Percentiles rank a stretch among this genome's conserved stretches.
Conservation (phyloP, 768 basidiomycete genomes). For the Leccinum disarticulatum region DNA sequence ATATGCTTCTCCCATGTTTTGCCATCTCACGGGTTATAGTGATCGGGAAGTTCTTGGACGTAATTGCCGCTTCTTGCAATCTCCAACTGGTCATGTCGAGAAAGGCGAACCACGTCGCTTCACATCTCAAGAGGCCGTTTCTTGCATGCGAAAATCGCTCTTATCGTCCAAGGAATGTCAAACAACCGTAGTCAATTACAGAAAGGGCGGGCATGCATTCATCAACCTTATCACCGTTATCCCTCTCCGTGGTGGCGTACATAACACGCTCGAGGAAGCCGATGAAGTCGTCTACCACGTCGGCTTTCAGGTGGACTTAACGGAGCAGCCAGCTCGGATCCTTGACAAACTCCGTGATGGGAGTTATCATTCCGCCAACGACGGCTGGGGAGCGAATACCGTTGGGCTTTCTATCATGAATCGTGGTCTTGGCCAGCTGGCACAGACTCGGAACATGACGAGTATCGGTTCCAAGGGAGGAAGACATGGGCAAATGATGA, state of each 20-base stretch:
- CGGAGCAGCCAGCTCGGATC: conserved; percentile 82
- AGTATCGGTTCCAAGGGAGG: conserved; percentile 23
- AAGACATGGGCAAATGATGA: conserved; percentile 28
- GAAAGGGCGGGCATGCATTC: conserved; percentile 81
- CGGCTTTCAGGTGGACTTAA: conserved; percentile 95
- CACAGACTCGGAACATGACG: conserved; percentile 21
- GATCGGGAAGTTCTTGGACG: conserved; percentile 79
- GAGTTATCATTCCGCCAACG: conserved; percentile 64
- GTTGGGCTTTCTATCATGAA: neutral
- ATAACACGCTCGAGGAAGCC: conserved; percentile 48
- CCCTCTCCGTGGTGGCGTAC: conserved; percentile 68
- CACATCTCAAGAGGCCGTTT: conserved; percentile 65
- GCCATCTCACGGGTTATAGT: conserved; percentile 68
- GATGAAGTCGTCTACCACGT: conserved; percentile 83
- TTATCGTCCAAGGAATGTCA: conserved; percentile 85
- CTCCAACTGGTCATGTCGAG: conserved; percentile 58
- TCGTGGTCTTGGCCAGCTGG: conserved; percentile 12
- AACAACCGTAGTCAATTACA: conserved; percentile 83
- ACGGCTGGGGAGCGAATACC: conserved; percentile 30
- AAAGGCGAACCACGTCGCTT: conserved; percentile 56
- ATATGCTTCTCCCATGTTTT: conserved; percentile 87
- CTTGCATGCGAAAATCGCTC: conserved; percentile 65
- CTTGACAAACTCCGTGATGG: conserved; percentile 78
- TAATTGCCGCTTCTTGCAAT: conserved; percentile 91
- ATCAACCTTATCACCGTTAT: conserved; percentile 92